Base-by-base conservation (phyloP, 352 stramenopile genomes). In the Globisporangium iwayamae region DNA sequence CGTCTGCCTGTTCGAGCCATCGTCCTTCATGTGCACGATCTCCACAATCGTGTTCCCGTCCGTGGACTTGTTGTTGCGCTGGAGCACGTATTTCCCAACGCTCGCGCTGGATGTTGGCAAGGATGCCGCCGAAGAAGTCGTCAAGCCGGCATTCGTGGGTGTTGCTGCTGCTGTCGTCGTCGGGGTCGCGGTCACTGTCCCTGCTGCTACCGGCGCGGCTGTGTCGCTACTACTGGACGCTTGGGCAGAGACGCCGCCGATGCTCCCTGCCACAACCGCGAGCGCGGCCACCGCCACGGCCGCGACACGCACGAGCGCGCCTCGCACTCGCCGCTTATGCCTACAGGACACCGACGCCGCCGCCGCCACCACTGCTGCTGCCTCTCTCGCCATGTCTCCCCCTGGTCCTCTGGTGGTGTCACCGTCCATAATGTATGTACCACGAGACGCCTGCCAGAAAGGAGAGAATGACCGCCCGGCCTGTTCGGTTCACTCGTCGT, bases 31-130 rank as follows among this genome's bases (percentile, higher is more conserved):
- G 58, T 53, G 55, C 28, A 67, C 60, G 47, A 80, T 63, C 59
- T 73, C 54, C 30, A 72, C 14, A 14, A 65, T 69, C 28, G 63
- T 45, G 30, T 61, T 71, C 0, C 53, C 60, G 7, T 52, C 13
- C 5, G 59, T 41, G 6, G 34, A 48, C 13, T 66, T 67, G 32
- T 38, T 50, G n/a, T 22, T 68, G 0, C 62, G 63, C 25, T 74
- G 66, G 22, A 85, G 74, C 51, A 79, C 56, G 56, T 76, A 81
- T 47, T 51, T 59, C 34, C 38, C 52, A 4, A 61, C 45, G 30
- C 48, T 65, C 30, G 38, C 9, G 3, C 30, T 47, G 34, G 39
- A 41, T 39, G 61, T 47, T 3, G 51, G 5, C 14, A 28, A 32
- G 36, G 53, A 18, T 13, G 8, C 18, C 25, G 25, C 25, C 36